Evolutionary conservation across 441 rosid species (phyloP).

Genomic region (Melianthus villosus): DNA sequence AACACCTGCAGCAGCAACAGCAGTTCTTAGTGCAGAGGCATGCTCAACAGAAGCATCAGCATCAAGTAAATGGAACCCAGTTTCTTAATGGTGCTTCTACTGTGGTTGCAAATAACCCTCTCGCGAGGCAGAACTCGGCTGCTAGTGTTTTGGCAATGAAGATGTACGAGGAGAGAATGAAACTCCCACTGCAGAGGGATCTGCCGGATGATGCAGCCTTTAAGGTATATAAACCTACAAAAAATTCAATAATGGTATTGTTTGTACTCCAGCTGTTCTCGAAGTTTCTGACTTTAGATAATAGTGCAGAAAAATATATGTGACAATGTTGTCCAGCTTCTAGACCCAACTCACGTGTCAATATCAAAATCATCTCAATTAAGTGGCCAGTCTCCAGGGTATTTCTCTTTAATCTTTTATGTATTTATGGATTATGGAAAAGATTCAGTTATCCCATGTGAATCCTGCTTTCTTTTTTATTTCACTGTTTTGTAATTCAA

Average conservation of each 20-base stretch:
- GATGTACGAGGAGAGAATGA: conserved; percentile 68
- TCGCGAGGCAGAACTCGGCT: conserved; percentile 55
- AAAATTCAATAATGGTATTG: not conserved
- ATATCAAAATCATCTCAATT: conserved; percentile 54
- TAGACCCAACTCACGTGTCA: conserved; percentile 70
- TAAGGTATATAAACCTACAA: conserved; percentile 31
- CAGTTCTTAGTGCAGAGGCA: conserved; percentile 6
- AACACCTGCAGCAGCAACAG: conserved; percentile 20
- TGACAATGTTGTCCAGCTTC: conserved; percentile 60
- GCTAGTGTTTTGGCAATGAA: conserved; percentile 63
- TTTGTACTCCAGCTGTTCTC: conserved; percentile 3
- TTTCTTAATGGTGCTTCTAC: conserved; percentile 45
- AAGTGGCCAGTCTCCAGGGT: conserved; percentile 80
- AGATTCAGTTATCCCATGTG: not conserved
- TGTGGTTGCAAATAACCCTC: conserved; percentile 51
- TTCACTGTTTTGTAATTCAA: not conserved
- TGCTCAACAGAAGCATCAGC: conserved; percentile 34
- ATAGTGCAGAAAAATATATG: conserved; percentile 39
- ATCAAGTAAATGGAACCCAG: conserved; percentile 58
- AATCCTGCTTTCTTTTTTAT: not conserved
- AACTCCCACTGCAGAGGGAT: conserved; percentile 62
- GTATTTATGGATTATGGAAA: no score
- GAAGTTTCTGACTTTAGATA: conserved; percentile 4
- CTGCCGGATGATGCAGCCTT: conserved; percentile 53
- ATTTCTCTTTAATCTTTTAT: conserved; percentile 9